Conservation (phyloP, 305 asterid species). For the Stenogyne calaminthoides region DNA sequence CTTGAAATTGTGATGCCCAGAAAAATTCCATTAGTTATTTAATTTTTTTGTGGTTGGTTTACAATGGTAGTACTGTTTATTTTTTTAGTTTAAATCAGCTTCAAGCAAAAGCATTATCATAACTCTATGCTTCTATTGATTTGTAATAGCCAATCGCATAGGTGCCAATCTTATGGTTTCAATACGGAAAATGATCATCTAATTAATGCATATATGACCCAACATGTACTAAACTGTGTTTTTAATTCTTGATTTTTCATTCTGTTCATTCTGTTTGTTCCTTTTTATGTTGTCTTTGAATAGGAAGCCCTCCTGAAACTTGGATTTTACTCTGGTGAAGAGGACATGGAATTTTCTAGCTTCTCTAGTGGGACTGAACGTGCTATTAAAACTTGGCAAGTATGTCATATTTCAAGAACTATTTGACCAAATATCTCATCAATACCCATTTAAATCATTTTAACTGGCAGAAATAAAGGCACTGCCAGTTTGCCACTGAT, state of each 20-base stretch:
- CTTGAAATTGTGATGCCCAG: neutral
- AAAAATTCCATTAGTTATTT: neutral
- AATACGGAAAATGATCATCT: neutral
- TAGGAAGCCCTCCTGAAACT: constrained; percentile 80
- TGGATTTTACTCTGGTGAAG: constrained; percentile 95
- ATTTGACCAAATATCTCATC: neutral
- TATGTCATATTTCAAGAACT: constrained; percentile 37
- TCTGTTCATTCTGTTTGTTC: neutral
- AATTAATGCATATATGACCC: neutral
- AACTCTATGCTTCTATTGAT: neutral
- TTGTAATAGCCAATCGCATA: neutral
- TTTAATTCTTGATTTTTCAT: neutral
- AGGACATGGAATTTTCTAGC: constrained; percentile 80
- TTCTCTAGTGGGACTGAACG: constrained; percentile 84
- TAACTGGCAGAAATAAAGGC: neutral
- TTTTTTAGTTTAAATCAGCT: neutral
- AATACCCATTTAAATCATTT: neutral
- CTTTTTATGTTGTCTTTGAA: constrained; percentile 20
- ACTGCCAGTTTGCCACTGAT: neutral
- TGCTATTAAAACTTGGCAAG: constrained; percentile 98
- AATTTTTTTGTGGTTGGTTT: neutral
- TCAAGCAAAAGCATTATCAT: neutral
- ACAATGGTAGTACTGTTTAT: neutral
- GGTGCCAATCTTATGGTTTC: neutral
- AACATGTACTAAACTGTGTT: neutral